Conservation (phyloP, 192 early-diverging fungal genomes). For the Entomortierella beljakovae region DNA sequence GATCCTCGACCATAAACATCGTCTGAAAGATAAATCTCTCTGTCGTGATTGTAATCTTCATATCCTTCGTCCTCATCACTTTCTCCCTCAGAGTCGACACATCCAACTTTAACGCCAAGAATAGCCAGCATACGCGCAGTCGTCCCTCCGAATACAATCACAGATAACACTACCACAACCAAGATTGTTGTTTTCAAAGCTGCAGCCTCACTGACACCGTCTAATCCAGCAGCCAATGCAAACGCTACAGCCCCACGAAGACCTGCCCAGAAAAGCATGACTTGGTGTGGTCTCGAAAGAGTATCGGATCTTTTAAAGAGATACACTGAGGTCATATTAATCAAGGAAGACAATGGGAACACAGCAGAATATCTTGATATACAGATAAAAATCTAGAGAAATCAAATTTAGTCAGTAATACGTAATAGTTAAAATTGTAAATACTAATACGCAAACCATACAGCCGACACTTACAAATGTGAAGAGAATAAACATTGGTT, state of each 20-base stretch:
- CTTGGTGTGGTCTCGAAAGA: constrained; percentile 75
- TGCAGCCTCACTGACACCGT: constrained; percentile 68
- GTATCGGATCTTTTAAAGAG: constrained; percentile 63
- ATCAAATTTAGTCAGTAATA: neutral
- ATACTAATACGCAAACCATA: neutral
- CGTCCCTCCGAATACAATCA: constrained; percentile 93
- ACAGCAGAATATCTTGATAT: constrained; percentile 89
- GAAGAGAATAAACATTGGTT: constrained; percentile 80
- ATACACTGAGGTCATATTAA: constrained; percentile 78
- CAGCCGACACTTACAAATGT: constrained; percentile 68
- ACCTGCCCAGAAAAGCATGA: constrained; percentile 95
- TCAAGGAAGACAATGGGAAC: constrained; percentile 82
- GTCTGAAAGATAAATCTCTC: constrained; percentile 36
- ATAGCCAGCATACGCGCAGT: constrained; percentile 83
- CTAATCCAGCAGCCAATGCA: constrained; percentile 88
- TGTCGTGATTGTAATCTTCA: constrained; percentile 36
- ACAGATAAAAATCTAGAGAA: constrained; percentile 77
- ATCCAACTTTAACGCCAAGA: constrained; percentile 83
- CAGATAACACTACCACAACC: constrained; percentile 91
- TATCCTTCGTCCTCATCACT: constrained; percentile 59
- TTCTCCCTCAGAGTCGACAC: constrained; percentile 62
- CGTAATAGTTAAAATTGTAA: neutral
- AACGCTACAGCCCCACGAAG: constrained; percentile 97
- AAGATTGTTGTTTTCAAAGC: constrained; percentile 91
- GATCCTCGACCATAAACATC: constrained; percentile 28